Percentiles rank a stretch among this genome's conserved stretches.
phyloP scores from a whole-genome alignment of 2,329 filamentous ascomycete species.

The Fusarium sarcochroum region DNA sequence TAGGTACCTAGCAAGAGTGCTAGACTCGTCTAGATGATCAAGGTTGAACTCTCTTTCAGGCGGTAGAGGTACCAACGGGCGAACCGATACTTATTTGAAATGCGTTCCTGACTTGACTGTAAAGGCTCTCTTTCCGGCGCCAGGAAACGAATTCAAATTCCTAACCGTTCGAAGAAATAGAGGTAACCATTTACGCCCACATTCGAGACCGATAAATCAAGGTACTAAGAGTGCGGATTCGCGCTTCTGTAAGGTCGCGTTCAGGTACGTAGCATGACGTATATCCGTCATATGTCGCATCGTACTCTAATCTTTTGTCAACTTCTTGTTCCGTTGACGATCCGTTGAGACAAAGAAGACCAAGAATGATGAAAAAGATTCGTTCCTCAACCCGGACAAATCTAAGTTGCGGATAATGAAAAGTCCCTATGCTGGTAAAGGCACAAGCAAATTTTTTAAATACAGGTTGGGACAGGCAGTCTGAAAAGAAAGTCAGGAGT shows the following conservation, averaged over 20 bases:
- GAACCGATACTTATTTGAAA: slow-evolving; percentile 21
- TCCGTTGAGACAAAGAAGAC: background rate
- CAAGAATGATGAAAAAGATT: background rate
- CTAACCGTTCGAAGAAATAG: background rate
- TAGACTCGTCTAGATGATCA: slow-evolving; percentile 28
- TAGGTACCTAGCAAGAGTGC: slow-evolving; percentile 3
- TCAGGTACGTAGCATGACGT: slow-evolving; percentile 36
- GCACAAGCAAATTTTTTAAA: slow-evolving; percentile 20
- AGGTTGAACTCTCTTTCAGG: slow-evolving; percentile 39
- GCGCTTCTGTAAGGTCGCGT: slow-evolving; percentile 36
- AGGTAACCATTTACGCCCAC: slow-evolving; percentile 4
- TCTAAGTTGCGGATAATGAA: slow-evolving; percentile 5
- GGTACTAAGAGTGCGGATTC: slow-evolving; percentile 24
- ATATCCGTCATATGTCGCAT: slow-evolving; percentile 22
- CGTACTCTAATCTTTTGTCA: background rate
- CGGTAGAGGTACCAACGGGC: slow-evolving; percentile 23
- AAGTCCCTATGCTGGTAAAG: slow-evolving; percentile 6
- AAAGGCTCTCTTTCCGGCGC: background rate
- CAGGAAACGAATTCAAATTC: background rate
- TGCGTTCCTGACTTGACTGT: slow-evolving; percentile 33
- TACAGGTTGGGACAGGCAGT: slow-evolving; percentile 11
- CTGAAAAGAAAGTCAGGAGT: slow-evolving; percentile 4
- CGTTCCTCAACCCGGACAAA: slow-evolving; percentile 5
- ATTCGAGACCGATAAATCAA: background rate
- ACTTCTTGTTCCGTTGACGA: background rate